Conservation (phyloP, 1,284 basidiomycete genomes). For the Tylopilus orsonianus region DNA sequence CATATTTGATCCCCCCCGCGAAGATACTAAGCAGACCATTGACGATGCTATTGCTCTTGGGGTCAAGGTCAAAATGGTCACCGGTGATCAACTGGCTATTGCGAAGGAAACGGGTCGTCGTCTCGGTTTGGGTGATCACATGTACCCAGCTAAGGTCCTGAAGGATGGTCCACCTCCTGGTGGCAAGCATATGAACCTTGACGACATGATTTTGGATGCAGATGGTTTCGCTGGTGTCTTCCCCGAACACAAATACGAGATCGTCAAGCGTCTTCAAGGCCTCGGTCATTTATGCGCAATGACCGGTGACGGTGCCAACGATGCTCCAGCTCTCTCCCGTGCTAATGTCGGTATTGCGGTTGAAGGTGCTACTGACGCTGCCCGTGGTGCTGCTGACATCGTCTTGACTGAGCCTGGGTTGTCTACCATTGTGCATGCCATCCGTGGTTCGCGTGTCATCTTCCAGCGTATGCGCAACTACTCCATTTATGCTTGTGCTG, state of each 20-base stretch:
- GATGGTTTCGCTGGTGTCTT: constrained; percentile 85
- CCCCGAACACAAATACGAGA: constrained; percentile 86
- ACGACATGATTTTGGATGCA: constrained; percentile 80
- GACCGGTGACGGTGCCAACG: constrained; percentile 89
- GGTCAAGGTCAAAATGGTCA: constrained; percentile 99
- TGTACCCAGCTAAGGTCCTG: constrained; percentile 84
- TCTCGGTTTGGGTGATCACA: constrained; percentile 89
- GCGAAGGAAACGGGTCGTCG: constrained; percentile 99
- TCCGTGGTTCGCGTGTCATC: constrained; percentile 81
- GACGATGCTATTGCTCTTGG: constrained; percentile 95
- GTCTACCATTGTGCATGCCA: constrained; percentile 85
- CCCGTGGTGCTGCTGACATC: constrained; percentile 84
- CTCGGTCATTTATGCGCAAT: constrained; percentile 76
- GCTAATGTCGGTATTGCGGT: constrained; percentile 89
- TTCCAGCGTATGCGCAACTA: constrained; percentile 91
- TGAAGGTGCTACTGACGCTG: constrained; percentile 85
- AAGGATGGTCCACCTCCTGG: constrained; percentile 73
- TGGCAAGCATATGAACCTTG: constrained; percentile 68
- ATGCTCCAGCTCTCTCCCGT: constrained; percentile 79
- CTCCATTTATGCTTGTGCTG: constrained; percentile 77
- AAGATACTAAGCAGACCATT: constrained; percentile 98
- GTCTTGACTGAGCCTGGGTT: constrained; percentile 84
- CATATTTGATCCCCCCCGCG: constrained; percentile 97
- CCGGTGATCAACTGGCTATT: constrained; percentile 98
- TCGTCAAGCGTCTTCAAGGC: constrained; percentile 83